Evolutionary conservation across 2,329 filamentous ascomycete genomes (phyloP), one percentile per base, ranked within the genome.

Genomic region (Pyrenochaeta sp.): DNA sequence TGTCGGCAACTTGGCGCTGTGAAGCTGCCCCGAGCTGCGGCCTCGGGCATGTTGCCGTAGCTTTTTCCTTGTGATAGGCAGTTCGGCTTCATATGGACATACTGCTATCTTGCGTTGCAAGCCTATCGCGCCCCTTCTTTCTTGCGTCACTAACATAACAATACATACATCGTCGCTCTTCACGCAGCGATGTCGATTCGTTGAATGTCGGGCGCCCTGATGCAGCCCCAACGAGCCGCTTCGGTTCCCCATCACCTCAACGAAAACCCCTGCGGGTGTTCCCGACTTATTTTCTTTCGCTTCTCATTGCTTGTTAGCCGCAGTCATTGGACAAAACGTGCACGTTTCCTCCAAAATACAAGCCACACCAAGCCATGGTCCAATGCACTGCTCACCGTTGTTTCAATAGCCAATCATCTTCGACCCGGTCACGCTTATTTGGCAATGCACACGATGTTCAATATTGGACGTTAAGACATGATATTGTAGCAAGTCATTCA

Each of bases 401-500:
- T 20, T 40, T 20, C 7, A 4, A 27, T 9, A 27, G 21, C 36
- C 20, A 12, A 14, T 39, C 14, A 20, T 21, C 4, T 15, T 14
- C 36, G 6, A 14, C n/a, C n/a, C n/a, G n/a, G n/a, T n/a, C n/a
- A n/a, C n/a, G n/a, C n/a, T n/a, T n/a, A n/a, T n/a, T n/a, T n/a
- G n/a, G n/a, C n/a, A n/a, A n/a, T n/a, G n/a, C n/a, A n/a, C n/a
- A n/a, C n/a, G 15, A 18, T 12, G 32, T 35, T 35, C 32, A 14
- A 35, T 5, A n/a, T n/a, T 58, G 36, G 36, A 23, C 63, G 53
- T 63, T 58, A 58, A 62, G 61, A 62, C 56, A 58, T 70, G 61
- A 56, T 55, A 71, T 66, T 68, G 59, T 51, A 57, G 52, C 56
- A 61, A 62, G 49, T 60, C 61, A 57, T 63, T 56, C 39, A 63